phyloP scores from a whole-genome alignment of 1,284 basidiomycete species.

The Moniliophthora roreri region DNA sequence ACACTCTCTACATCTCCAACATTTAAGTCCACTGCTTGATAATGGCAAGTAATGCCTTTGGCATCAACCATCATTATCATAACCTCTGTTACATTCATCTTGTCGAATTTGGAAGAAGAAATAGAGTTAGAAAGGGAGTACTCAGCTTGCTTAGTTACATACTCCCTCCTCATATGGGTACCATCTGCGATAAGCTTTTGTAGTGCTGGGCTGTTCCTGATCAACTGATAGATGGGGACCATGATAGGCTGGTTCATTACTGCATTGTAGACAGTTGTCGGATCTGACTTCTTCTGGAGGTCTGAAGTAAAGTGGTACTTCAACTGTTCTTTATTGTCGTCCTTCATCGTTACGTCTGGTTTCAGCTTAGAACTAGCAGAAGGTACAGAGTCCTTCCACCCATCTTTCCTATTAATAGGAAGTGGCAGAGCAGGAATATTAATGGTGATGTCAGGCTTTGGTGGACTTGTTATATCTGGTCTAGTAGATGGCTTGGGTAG shows the following conservation, averaged over 20 bases:
- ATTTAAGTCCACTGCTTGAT: neutral
- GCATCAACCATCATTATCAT: neutral
- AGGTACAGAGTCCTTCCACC: slow-evolving; percentile 5
- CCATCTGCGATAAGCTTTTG: neutral
- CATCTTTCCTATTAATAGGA: slow-evolving; percentile 10
- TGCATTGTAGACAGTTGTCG: neutral
- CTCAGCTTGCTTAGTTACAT: neutral
- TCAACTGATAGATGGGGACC: slow-evolving; percentile 2
- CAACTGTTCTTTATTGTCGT: neutral
- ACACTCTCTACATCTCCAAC: neutral
- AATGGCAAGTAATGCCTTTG: neutral
- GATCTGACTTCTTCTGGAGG: neutral
- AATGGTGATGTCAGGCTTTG: neutral
- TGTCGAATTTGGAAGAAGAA: neutral
- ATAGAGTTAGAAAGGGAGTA: neutral
- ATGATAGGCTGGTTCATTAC: slow-evolving; percentile 1
- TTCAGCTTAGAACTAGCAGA: neutral
- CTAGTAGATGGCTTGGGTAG: neutral
- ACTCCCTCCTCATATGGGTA: neutral
- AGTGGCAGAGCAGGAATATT: slow-evolving; percentile 3
- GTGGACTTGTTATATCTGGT: neutral
- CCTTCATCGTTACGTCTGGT: slow-evolving; percentile 3
- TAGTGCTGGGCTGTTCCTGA: neutral
- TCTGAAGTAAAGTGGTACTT: slow-evolving; percentile 8
- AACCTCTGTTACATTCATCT: neutral